phyloP scores from a whole-genome alignment of 2,329 filamentous ascomycete genomes.

The Nannizzia gypsea region DNA sequence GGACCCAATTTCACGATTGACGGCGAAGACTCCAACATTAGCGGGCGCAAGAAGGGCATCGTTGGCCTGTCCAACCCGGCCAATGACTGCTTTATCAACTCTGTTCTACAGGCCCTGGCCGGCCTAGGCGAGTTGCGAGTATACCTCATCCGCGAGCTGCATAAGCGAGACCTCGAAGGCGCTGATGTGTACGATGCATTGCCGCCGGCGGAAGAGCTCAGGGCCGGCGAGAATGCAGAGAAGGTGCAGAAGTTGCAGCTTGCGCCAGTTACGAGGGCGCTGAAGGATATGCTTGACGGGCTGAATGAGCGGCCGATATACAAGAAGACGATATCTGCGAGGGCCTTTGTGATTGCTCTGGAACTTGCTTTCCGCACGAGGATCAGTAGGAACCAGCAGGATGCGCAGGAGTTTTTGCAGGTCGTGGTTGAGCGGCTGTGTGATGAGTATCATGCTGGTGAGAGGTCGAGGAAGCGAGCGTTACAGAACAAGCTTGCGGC shows the following conservation, averaged over 20 bases:
- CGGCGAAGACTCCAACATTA: constrained; percentile 52
- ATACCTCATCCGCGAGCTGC: constrained; percentile 85
- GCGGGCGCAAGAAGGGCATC: constrained; percentile 66
- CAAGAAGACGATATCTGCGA: constrained; percentile 83
- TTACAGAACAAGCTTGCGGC: constrained; percentile 1
- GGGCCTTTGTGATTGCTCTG: constrained; percentile 69
- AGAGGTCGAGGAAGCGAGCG: constrained; percentile 50
- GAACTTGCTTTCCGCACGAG: constrained; percentile 79
- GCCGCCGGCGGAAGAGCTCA: constrained; percentile 33
- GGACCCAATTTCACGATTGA: constrained; percentile 95
- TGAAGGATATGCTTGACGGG: constrained; percentile 86
- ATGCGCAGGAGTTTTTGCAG: constrained; percentile 94
- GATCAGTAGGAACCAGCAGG: constrained; percentile 90
- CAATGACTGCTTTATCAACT: constrained; percentile 97
- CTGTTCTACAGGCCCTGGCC: constrained; percentile 82
- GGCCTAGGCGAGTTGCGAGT: constrained; percentile 78
- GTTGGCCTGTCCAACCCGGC: constrained; percentile 83
- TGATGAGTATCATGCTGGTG: constrained; percentile 85
- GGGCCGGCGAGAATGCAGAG: constrained; percentile 32
- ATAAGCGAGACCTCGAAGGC: constrained; percentile 70
- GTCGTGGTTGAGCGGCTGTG: constrained; percentile 82
- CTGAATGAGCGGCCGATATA: constrained; percentile 89
- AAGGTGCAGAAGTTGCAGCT: constrained; percentile 54
- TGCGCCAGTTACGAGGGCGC: constrained; percentile 69
- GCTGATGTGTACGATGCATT: constrained; percentile 59